phyloP scores from a whole-genome alignment of 305 asterid genomes.

The Solanum aculeatissimum region DNA sequence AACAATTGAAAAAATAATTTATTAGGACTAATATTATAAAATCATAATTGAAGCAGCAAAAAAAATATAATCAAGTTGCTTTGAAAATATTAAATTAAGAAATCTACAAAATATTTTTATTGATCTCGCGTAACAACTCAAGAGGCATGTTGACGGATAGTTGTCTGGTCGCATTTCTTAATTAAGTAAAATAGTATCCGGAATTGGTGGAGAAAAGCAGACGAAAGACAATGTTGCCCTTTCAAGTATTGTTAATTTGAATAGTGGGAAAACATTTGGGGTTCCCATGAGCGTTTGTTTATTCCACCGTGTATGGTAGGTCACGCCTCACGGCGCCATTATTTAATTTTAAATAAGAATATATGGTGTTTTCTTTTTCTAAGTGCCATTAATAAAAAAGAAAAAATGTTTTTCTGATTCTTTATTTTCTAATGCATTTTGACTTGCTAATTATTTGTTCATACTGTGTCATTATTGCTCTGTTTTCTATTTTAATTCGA shows the following conservation, averaged over 20 bases:
- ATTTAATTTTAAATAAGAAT: neutral
- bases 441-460: neutral
- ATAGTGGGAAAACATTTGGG: neutral
- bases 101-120: too few species aligned
- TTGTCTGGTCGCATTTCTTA: too few species aligned
- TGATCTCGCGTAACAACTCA: too few species aligned
- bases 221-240: constrained; percentile 23
- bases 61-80: too few species aligned
- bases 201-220: neutral
- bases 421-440: neutral
- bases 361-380: neutral
- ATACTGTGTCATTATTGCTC: neutral
- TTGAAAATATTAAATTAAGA: too few species aligned
- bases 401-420: neutral
- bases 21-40: too few species aligned
- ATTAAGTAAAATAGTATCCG: too few species aligned
- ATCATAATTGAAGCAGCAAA: too few species aligned
- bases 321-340: constrained; percentile 12
- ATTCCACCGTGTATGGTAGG: constrained; percentile 19
- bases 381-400: neutral
- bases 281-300: constrained; percentile 14
- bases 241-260: neutral
- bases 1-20: too few species aligned
- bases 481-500: neutral
- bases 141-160: too few species aligned